These are phyloP conservation scores for Phytophthora quininea DNA, from an alignment of 352 stramenopile species.

Conservation along the genomic window DNA sequence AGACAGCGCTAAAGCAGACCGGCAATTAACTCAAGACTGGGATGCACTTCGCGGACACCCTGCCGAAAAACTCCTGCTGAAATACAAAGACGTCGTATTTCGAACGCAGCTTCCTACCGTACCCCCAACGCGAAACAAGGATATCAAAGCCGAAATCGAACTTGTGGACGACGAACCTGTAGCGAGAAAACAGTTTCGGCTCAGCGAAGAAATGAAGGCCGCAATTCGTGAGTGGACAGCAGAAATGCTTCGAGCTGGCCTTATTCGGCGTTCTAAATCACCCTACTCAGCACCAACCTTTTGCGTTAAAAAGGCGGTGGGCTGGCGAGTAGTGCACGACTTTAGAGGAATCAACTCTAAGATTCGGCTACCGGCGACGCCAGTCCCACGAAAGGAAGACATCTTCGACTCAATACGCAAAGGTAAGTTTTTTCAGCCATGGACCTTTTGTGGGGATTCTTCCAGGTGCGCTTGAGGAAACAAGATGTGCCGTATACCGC, in stretches of 20 bases:
- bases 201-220: neutral
- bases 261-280: neutral
- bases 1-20: neutral
- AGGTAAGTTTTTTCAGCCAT: neutral
- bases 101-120: neutral
- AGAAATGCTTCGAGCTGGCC: neutral
- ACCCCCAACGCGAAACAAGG: neutral
- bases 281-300: neutral
- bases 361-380: neutral
- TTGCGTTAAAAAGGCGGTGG: neutral
- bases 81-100: neutral
- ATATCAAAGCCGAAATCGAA: neutral
- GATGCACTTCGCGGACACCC: neutral
- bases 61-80: neutral
- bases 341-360: neutral
- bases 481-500: neutral
- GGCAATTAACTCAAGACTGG: neutral
- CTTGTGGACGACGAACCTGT: neutral
- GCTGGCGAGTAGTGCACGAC: neutral
- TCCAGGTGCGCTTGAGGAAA: neutral
- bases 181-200: neutral
- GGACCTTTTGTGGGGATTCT: neutral
- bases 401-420: neutral
- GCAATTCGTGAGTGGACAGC: neutral
- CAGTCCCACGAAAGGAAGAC: neutral